Conservation (phyloP, 2,329 filamentous ascomycete species). For the Eutypella sp. region DNA sequence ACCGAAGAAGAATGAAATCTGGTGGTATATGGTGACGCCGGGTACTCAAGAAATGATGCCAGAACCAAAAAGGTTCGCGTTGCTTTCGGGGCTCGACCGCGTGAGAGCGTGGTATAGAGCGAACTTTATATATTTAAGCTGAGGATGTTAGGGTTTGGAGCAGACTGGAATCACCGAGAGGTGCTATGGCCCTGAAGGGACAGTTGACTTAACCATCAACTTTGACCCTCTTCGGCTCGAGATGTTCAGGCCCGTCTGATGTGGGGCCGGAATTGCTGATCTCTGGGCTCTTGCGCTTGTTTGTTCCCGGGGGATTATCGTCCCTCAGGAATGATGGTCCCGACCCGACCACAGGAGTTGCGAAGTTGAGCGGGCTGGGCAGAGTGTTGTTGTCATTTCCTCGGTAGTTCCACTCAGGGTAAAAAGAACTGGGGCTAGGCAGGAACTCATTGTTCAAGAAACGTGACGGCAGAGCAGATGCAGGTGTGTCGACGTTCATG, state of each 20-base stretch:
- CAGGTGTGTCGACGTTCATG: constrained; percentile 71
- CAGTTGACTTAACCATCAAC: constrained; percentile 46
- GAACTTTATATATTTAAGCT: too few relatives aligned
- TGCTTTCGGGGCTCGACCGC: too few relatives aligned
- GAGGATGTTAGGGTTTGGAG: too few relatives aligned
- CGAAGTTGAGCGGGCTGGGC: constrained; percentile 88
- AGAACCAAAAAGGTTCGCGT: too few relatives aligned
- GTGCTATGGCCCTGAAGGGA: too few relatives aligned
- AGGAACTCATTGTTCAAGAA: constrained; percentile 86
- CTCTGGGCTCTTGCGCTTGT: constrained; percentile 57
- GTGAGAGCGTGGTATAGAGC: too few relatives aligned
- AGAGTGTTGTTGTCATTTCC: constrained; percentile 74
- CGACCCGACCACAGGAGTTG: constrained; percentile 66
- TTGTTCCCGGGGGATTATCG: constrained; percentile 33
- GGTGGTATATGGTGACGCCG: too few relatives aligned
- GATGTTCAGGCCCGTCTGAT: constrained; percentile 37
- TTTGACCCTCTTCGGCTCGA: constrained; percentile 50
- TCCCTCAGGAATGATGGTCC: constrained; percentile 61
- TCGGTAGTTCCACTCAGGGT: constrained; percentile 81
- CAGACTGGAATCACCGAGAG: constrained; percentile 2
- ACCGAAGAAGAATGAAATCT: too few relatives aligned
- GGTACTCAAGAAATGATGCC: too few relatives aligned
- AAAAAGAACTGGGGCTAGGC: constrained; percentile 88
- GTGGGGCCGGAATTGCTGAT: constrained; percentile 34
- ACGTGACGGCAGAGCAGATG: constrained; percentile 87